Evolutionary conservation across 257 asterid genomes (phyloP).

Genomic region (Catharanthus roseus): DNA sequence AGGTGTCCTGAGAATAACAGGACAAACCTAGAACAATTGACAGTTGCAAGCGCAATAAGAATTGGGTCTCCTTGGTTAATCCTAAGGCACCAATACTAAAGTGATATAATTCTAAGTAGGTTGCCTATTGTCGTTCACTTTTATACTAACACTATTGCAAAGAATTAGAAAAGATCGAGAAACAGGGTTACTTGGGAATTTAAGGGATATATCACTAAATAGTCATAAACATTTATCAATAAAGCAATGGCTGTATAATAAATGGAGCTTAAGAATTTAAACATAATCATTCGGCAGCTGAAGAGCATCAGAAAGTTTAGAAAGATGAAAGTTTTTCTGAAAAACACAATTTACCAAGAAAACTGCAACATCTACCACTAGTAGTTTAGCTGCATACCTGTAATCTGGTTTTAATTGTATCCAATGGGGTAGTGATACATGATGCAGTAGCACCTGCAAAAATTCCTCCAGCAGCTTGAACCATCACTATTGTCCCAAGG

Average conservation of each 20-base stretch:
- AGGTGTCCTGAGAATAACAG: no score
- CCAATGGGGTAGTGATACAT: slow-evolving; percentile 84
- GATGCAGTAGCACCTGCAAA: slow-evolving; percentile 91
- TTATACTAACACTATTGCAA: not conserved
- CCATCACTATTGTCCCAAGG: slow-evolving; percentile 53
- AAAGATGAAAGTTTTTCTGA: not conserved
- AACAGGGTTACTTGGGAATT: not conserved
- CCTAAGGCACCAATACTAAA: no score
- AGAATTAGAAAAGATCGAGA: not conserved
- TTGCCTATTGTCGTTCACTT: not conserved
- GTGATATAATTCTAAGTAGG: not conserved
- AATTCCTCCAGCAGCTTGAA: slow-evolving; percentile 96
- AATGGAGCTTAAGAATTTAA: no score
- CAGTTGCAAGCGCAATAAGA: no score
- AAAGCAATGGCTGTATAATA: not conserved
- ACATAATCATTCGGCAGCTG: not conserved
- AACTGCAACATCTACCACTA: slow-evolving; percentile 1
- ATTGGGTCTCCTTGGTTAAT: no score
- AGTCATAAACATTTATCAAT: not conserved
- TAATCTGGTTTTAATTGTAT: slow-evolving; percentile 89
- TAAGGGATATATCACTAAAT: not conserved
- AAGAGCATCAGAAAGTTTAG: not conserved
- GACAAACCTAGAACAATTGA: no score
- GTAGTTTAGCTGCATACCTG: slow-evolving; percentile 39
- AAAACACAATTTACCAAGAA: not conserved